Evolutionary conservation across 768 basidiomycete species (phyloP).

Genomic region (Panellus pusillus): DNA sequence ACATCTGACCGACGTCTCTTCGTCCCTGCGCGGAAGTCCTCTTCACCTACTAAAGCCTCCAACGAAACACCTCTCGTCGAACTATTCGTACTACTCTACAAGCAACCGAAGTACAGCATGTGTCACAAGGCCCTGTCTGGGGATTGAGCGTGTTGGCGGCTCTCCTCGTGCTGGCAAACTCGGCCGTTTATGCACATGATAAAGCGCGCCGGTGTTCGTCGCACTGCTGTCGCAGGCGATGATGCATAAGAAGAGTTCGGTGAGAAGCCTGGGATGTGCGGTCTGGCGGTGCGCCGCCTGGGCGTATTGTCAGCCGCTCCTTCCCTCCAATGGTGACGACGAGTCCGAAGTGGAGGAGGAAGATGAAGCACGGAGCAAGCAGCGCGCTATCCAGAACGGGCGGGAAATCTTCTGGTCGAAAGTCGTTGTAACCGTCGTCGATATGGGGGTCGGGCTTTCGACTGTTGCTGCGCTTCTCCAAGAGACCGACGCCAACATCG

Average conservation of each 20-base stretch:
- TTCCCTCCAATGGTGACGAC: constrained; percentile 29
- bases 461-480: constrained; percentile 56
- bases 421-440: constrained; percentile 44
- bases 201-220: constrained; percentile 47
- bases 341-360: constrained; percentile 30
- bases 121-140: constrained; percentile 81
- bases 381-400: constrained; percentile 21
- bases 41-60: constrained; percentile 31
- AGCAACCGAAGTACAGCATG: constrained; percentile 53
- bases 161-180: constrained; percentile 66
- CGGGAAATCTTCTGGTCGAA: constrained; percentile 41
- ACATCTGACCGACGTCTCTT: constrained; percentile 45
- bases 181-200: constrained; percentile 46
- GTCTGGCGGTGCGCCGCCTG: constrained; percentile 68
- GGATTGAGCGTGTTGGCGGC: constrained; percentile 64
- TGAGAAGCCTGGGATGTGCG: constrained; percentile 60
- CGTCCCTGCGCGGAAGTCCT: constrained; percentile 37
- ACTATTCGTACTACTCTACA: constrained; percentile 66
- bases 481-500: constrained; percentile 13
- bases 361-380: constrained; percentile 29
- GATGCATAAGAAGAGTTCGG: constrained; percentile 61
- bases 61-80: constrained; percentile 58
- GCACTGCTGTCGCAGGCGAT: constrained; percentile 55
- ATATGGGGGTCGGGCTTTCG: constrained; percentile 59
- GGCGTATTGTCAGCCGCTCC: constrained; percentile 62